Evolutionary conservation across 208 protist species (phyloP).

Genomic region (Willaertia magna): DNA sequence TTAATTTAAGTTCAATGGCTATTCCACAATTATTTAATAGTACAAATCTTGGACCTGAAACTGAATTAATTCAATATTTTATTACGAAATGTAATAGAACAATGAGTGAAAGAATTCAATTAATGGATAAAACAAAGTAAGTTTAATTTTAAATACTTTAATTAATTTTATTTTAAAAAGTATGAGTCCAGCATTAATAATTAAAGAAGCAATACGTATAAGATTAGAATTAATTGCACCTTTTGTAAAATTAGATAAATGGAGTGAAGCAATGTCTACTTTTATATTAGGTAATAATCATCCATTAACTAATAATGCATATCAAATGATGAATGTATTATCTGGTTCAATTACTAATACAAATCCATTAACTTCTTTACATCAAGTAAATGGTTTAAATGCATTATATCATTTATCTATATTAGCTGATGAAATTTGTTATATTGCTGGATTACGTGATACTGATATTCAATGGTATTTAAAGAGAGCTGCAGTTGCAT

Average conservation of each 20-base stretch:
- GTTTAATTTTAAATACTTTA: too few relatives aligned
- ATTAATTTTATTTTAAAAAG: not conserved
- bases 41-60: not conserved
- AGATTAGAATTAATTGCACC: slow-evolving; percentile 4
- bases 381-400: not conserved
- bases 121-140: slow-evolving; percentile 1
- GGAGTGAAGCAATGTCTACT: slow-evolving; percentile 1
- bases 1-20: not conserved
- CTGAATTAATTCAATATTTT: not conserved
- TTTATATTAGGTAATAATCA: not conserved
- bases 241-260: not conserved
- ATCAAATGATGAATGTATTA: not conserved
- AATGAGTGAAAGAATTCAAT: not conserved
- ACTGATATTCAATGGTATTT: slow-evolving; percentile 2
- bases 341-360: not conserved
- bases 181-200: not conserved
- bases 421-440: slow-evolving; percentile 2
- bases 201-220: not conserved
- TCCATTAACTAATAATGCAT: not conserved
- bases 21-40: not conserved
- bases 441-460: not conserved
- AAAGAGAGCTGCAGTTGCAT: slow-evolving; percentile 2
- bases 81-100: not conserved
- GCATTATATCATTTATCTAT: not conserved
- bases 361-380: not conserved